A percentile compares a stretch with the other conserved stretches of the same genome.
phyloP scores from a whole-genome alignment of 192 early-diverging fungal genomes.

The Rhizoclosmatium globosum region DNA sequence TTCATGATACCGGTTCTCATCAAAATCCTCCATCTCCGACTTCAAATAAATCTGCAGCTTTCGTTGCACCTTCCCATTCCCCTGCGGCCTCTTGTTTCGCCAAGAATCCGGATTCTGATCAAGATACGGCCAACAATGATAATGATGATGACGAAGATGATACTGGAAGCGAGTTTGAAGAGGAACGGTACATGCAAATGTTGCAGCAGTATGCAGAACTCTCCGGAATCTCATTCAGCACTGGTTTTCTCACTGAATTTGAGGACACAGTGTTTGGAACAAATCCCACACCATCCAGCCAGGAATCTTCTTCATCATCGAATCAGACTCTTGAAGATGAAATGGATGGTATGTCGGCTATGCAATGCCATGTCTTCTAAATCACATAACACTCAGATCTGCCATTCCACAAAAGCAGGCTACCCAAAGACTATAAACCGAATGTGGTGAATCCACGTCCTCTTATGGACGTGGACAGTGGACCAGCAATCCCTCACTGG shows the following conservation, averaged over 20 bases:
- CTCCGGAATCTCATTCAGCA: constrained; percentile 22
- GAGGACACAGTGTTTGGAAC: background rate
- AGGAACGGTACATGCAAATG: constrained; percentile 20
- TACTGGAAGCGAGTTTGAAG: background rate
- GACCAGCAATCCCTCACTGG: constrained; percentile 7
- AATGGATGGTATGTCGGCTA: background rate
- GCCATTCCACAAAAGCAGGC: constrained; percentile 10
- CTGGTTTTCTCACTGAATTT: constrained; percentile 9
- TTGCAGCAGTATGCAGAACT: constrained; percentile 29
- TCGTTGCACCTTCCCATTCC: background rate
- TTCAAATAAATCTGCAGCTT: background rate
- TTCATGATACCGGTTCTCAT: background rate
- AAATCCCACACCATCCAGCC: background rate
- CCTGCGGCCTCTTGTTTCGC: background rate
- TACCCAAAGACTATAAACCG: constrained; percentile 25
- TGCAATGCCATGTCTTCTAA: too few species aligned
- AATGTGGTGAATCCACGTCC: constrained; percentile 30
- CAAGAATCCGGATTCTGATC: constrained; percentile 11
- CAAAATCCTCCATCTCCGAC: background rate
- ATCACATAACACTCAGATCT: background rate
- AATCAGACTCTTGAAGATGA: background rate
- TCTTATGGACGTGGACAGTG: background rate
- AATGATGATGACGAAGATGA: background rate
- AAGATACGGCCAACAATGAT: background rate
- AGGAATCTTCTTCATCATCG: background rate